phyloP scores from a whole-genome alignment of 306 rosid genomes.

The Ziziphus jujuba region DNA sequence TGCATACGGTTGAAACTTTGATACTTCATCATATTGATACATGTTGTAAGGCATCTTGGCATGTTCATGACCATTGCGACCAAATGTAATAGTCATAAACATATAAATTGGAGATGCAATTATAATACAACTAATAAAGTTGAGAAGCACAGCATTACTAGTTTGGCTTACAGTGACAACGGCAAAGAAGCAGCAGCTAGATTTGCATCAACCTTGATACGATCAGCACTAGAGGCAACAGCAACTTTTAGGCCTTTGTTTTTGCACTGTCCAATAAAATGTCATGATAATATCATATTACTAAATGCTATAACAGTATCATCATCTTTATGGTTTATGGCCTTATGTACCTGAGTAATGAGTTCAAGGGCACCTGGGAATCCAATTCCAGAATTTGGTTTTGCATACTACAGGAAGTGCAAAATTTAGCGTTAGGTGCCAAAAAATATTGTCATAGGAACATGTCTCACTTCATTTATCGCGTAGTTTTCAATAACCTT shows the following conservation, averaged over 20 bases:
- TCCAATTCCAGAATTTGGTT: conserved; percentile 93
- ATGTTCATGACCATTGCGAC: background rate
- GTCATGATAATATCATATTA: conserved; percentile 23
- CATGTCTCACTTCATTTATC: background rate
- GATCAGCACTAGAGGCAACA: conserved; percentile 99
- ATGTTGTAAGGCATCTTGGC: background rate
- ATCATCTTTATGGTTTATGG: conserved; percentile 2
- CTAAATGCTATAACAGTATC: conserved; percentile 29
- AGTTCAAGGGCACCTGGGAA: conserved; percentile 95
- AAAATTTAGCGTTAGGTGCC: conserved; percentile 19
- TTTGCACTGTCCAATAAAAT: conserved; percentile 61
- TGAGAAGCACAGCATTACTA: conserved; percentile 8
- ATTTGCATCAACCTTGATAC: conserved; percentile 95
- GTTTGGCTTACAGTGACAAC: conserved; percentile 65
- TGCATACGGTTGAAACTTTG: background rate
- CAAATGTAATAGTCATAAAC: conserved; percentile 1
- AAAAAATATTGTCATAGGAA: background rate
- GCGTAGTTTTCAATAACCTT: conserved; percentile 47
- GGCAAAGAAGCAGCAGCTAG: conserved; percentile 90
- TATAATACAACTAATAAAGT: background rate
- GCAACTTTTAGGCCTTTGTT: conserved; percentile 94
- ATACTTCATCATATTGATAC: background rate
- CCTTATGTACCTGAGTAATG: conserved; percentile 67
- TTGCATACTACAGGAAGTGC: conserved; percentile 71
- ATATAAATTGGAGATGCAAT: background rate